phyloP scores from a whole-genome alignment of 2,329 filamentous ascomycete genomes.

The Diaporthe longicolla region DNA sequence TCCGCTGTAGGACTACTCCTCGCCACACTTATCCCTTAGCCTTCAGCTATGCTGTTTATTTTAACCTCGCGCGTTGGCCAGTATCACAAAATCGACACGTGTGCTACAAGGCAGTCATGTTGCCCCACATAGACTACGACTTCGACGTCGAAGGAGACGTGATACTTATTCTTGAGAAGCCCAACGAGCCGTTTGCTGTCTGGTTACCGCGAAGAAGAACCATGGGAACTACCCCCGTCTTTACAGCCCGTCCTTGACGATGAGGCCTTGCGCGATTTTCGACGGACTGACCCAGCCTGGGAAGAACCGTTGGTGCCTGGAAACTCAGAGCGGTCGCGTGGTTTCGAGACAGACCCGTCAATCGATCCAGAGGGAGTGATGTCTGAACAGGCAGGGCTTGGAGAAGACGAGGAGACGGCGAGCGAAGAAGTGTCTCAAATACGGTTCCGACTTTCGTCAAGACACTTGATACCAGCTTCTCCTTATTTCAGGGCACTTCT shows the following conservation, averaged over 20 bases:
- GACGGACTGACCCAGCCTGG: not conserved
- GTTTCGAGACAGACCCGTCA: too few species aligned
- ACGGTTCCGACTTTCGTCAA: slow-evolving; percentile 5
- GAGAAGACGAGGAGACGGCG: not conserved
- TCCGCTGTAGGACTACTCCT: too few species aligned
- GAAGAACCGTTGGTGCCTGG: too few species aligned
- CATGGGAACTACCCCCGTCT: not conserved
- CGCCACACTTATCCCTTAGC: too few species aligned
- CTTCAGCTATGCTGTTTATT: too few species aligned
- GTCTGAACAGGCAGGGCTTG: not conserved
- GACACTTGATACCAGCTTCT: slow-evolving; percentile 7
- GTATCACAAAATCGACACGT: not conserved
- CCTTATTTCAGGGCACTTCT: not conserved
- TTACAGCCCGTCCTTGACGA: not conserved
- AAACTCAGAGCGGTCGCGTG: too few species aligned
- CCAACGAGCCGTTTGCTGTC: slow-evolving; percentile 32
- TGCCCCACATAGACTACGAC: not conserved
- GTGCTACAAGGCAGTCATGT: not conserved
- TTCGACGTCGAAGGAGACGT: slow-evolving; percentile 12
- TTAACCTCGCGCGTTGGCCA: too few species aligned
- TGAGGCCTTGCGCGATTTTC: not conserved
- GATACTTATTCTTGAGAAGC: slow-evolving; percentile 4
- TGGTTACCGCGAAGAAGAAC: not conserved
- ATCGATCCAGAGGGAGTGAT: not conserved
- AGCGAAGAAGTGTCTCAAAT: not conserved